Base-by-base conservation (phyloP, 2,329 filamentous ascomycete species). In the Sarocladium kiliense region DNA sequence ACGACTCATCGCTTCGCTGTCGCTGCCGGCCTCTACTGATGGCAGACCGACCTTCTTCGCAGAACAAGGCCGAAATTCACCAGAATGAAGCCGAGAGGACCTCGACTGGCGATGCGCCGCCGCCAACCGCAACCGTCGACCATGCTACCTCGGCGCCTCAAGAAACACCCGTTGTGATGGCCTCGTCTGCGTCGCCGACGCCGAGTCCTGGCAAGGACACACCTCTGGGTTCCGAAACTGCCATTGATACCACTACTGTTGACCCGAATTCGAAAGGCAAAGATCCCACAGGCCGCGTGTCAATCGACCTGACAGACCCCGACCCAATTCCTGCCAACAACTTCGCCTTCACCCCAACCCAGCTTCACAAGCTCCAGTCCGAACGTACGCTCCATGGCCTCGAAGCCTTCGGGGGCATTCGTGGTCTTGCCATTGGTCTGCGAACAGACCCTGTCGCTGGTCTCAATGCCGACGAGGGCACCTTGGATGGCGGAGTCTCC, bases 281-380 rank as follows among this genome's bases (percentile, higher is more conserved):
- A 16, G 27, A 34, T 10, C 27, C 47, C 21, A 5, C 36, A 19
- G 44, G 18, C 26, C 26, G 47, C 27, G n/a, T 27, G n/a, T 30
- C 25, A 5, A 23, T 51, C 47, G 65, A 69, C 55, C 56, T 71
- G 39, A 58, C 57, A 51, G 59, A 65, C 19, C 62, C 67, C 25
- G 51, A 59, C 4, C 65, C 63, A 30, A 54, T 64, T 18, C 58
- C 63, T 11, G 60, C 60, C 55, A 80, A 77, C 61, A 73, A 70
- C 6, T 83, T 83, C 57, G 79, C 77, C 12, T 83, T 82, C 57
- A 74, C 76, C 0, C 77, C 79, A 1, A 72, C 73, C 3, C 79
- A 82, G 56, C 67, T 83, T 2, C 77, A 77, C 63, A 79, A 77
- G 56, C 72, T 83, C 30, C 62, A 80, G 27, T 77, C 74, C n/a